Evolutionary conservation across 2,329 filamentous ascomycete genomes (phyloP).

Genomic region (Claviceps sorghi): DNA sequence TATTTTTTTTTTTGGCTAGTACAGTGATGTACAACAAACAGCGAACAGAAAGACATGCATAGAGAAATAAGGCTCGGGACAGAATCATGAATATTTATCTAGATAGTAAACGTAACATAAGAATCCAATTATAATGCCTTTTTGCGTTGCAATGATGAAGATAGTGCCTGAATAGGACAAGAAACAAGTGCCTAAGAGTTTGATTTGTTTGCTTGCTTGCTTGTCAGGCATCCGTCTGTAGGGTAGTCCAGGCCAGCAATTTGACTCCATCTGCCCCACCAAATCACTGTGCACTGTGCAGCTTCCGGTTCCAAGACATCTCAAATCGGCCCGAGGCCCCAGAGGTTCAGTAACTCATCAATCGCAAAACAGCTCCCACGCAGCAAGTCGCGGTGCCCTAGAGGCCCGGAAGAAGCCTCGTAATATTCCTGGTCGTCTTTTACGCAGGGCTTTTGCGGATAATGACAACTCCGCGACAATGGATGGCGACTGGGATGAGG

Average conservation of each 20-base stretch:
- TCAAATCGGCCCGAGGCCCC: not conserved
- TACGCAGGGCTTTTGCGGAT: slow-evolving; percentile 20
- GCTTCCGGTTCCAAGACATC: not conserved
- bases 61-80: no score
- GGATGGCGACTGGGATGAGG: slow-evolving; percentile 57
- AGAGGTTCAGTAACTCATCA: not conserved
- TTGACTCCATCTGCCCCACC: not conserved
- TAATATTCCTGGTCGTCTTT: slow-evolving; percentile 4
- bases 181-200: no score
- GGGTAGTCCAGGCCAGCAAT: not conserved
- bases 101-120: no score
- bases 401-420: not conserved
- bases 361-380: slow-evolving; percentile 1
- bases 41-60: no score
- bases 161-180: not conserved
- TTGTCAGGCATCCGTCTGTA: not conserved
- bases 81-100: no score
- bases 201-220: not conserved
- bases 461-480: slow-evolving; percentile 32
- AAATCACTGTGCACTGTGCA: not conserved
- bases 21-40: no score
- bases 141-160: not conserved
- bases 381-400: slow-evolving; percentile 5
- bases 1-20: no score
- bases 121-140: no score